Evolutionary conservation across 768 basidiomycete species (phyloP), one percentile per base, ranked within the genome.

Genomic region (Phylloporus sp.): DNA sequence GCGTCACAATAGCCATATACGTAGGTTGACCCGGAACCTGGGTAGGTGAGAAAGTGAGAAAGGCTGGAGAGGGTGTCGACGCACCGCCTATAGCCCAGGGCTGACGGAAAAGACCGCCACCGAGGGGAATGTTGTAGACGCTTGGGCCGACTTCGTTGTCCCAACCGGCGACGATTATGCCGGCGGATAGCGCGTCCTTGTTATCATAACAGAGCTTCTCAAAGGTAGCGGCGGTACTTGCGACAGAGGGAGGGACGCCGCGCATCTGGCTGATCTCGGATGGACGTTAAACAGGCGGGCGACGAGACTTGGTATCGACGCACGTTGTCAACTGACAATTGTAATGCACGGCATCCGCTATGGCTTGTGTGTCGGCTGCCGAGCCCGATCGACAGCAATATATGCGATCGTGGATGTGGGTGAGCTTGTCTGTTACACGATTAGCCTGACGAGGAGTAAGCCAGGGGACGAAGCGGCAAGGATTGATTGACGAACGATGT

Each of bases 1-100:
- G 96, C 92, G 66, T 99, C 96, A 59, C 96, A 98, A 71, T 97
- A 98, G 42, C 95, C 96, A 62, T 98, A 99, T 10, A 98, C 92
- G 64, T 98, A 99, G 8, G 93, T 92, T 29, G 93, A 96, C 8
- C 96, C 96, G 41, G 92, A 95, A 21, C 91, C 88, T 91, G 54
- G 23, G 24, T 18, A 7, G 11, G 21, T 54, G 17, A 41, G 27
- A 22, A n/a, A 44, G 9, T n/a, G n/a, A 32, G 31, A 3, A n/a
- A 1, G 31, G 20, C 10, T 13, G 2, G 17, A 13, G n/a, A 27
- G 36, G 28, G 28, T 38, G 28, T 40, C 37, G 35, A 64, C 80
- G 33, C 60, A 89, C 92, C 93, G 66, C 94, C 96, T 53, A 99
- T 98, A 38, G 95, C 91, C 96, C 96, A 99, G 7, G 95, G 94